Base-by-base conservation (phyloP, 2,329 filamentous ascomycete genomes). In the Chaetomium olivaceum region DNA sequence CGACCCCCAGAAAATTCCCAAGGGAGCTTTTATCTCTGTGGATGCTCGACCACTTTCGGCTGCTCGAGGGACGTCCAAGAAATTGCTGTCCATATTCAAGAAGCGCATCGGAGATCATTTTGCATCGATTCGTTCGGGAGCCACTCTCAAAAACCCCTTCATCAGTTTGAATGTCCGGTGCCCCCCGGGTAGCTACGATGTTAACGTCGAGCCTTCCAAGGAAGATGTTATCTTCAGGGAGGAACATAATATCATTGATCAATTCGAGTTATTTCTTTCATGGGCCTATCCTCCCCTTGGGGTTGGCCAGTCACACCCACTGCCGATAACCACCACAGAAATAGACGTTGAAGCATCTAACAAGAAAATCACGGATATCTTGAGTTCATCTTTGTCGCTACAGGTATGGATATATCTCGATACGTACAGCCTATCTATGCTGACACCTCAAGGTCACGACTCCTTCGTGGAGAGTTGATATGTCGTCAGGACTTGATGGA, bases 161-260 rank as follows among this genome's bases (percentile, higher is more conserved):
- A 76, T 92, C 50, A 81, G 81, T 50, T 76, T 93, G 46, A 84
- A 87, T 64, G 86, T 93, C 33, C 74, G 74, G 16, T 93, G 89
- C 71, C 83, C 86, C 0, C 73, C 78, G 0, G 82, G 82, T 31
- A 87, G 81, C 65, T 93, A 93, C 71, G 91, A 93, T 76, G 80
- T 83, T 1, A 93, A 93, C 69, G 76, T 93, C 6, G 87, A 92
- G 66, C 85, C 90, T 3, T 80, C 86, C 3, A 93, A 93, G 73
- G 87, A 91, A 64, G 86, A 92, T 71, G 82, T 93, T 1, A 72
- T 92, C 0, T 92, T 93, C 72, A 80, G 79, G 4, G 79, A 91
- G 59, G 83, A 88, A 67, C 57, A 75, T 2, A 58, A 61, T 2
- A 54, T 86, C 0, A 68, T 85, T 1, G 70, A 77, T n/a, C 74